Evolutionary conservation across 257 asterid species (phyloP).

Genomic region (Anisodus acutangulus): DNA sequence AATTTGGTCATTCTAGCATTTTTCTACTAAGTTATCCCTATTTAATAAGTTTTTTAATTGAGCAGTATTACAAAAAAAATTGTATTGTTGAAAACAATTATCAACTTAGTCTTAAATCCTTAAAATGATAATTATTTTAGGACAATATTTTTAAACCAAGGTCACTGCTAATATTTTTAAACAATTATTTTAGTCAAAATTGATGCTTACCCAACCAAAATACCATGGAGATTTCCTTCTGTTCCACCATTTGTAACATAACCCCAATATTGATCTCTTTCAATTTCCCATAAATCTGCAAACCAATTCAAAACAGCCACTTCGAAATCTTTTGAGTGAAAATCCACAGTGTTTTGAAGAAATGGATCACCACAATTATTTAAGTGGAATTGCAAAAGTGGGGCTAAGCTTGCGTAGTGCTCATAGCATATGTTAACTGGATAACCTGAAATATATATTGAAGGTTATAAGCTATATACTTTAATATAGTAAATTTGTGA

Average conservation of each 20-base stretch:
- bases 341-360: slow-evolving; percentile 28
- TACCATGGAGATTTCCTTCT: slow-evolving; percentile 39
- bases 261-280: slow-evolving; percentile 39
- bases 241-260: slow-evolving; percentile 42
- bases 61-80: no score
- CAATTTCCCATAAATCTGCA: slow-evolving; percentile 37
- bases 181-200: no score
- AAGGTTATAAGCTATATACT: no score
- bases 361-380: slow-evolving; percentile 37
- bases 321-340: slow-evolving; percentile 40
- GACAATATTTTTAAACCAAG: no score
- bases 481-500: no score
- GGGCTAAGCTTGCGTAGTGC: slow-evolving; percentile 19
- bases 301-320: slow-evolving; percentile 41
- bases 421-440: slow-evolving; percentile 32
- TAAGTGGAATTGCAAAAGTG: slow-evolving; percentile 31
- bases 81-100: no score
- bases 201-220: slow-evolving; percentile 37
- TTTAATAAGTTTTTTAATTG: no score
- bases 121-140: no score
- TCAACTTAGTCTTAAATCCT: no score
- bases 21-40: no score
- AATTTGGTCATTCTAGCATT: not conserved
- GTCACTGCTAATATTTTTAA: no score
- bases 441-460: slow-evolving; percentile 32